Evolutionary conservation across 495 filamentous ascomycete genomes (phyloP).

Genomic region (Penicillium lagena): DNA sequence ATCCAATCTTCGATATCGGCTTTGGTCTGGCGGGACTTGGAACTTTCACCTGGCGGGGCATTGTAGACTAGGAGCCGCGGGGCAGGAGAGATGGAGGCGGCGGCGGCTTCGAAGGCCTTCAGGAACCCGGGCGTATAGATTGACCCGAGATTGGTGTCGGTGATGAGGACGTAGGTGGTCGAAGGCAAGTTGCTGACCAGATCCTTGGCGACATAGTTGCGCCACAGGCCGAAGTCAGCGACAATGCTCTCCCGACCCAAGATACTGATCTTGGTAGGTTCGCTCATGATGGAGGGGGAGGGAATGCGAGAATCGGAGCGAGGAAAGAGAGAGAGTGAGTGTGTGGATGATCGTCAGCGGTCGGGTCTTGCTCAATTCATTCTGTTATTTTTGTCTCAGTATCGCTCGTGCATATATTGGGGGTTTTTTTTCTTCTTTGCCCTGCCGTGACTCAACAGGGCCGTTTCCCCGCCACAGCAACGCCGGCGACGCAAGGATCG

Average conservation of each 20-base stretch:
- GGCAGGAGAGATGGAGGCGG: constrained; percentile 43
- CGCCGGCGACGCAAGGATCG: constrained; percentile 15
- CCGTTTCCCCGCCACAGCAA: constrained; percentile 8
- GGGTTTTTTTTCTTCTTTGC: too few relatives aligned
- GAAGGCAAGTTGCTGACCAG: constrained; percentile 69
- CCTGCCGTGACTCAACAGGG: too few relatives aligned
- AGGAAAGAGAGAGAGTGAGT: neutral
- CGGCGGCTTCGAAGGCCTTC: constrained; percentile 56
- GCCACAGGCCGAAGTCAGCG: constrained; percentile 89
- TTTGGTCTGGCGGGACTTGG: constrained; percentile 88
- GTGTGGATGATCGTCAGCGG: constrained; percentile 5
- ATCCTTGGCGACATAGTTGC: constrained; percentile 72
- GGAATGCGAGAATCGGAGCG: too few relatives aligned
- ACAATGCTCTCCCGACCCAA: constrained; percentile 73
- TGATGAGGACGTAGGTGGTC: constrained; percentile 92
- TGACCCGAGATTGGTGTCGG: constrained; percentile 83
- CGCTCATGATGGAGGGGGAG: constrained; percentile 22
- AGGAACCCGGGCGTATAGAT: constrained; percentile 76
- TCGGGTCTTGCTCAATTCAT: constrained; percentile 24
- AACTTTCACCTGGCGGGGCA: constrained; percentile 86
- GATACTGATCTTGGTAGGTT: constrained; percentile 47
- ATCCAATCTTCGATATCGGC: constrained; percentile 98
- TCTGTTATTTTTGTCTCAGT: constrained; percentile 8
- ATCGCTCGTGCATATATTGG: too few relatives aligned
- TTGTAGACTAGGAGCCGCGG: constrained; percentile 75